phyloP scores from a whole-genome alignment of 106 monocot genomes.

The Platanthera guangdongensis region DNA sequence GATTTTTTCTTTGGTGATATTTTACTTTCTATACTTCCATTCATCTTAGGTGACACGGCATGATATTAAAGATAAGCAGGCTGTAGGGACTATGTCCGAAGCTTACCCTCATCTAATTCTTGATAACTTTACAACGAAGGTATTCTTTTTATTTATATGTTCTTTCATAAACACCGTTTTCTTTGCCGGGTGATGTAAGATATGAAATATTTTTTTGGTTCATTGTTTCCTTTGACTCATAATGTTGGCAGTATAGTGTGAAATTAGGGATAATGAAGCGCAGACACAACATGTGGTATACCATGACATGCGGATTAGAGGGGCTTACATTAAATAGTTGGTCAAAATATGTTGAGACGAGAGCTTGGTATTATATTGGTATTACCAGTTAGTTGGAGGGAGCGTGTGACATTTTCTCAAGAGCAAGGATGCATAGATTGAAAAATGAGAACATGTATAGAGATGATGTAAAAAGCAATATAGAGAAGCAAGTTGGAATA shows the following conservation, averaged over 20 bases:
- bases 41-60: constrained; percentile 75
- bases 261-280: background rate
- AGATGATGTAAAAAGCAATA: background rate
- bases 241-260: background rate
- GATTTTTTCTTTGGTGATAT: background rate
- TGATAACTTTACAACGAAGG: constrained; percentile 77
- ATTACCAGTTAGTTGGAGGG: background rate
- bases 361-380: too few species aligned
- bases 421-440: background rate
- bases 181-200: background rate
- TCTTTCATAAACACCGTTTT: background rate
- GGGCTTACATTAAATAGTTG: background rate
- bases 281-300: background rate
- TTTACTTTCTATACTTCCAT: background rate
- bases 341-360: too few species aligned
- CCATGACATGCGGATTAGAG: background rate
- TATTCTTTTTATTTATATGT: constrained; percentile 8
- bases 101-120: constrained; percentile 90
- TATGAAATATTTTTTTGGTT: background rate
- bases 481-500: background rate
- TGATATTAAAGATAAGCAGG: constrained; percentile 91
- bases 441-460: background rate
- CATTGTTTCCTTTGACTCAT: background rate
- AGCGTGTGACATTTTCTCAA: background rate
- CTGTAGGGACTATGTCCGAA: constrained; percentile 88